Base-by-base conservation (phyloP, 2,329 filamentous ascomycete species). In the Ampelomyces quisqualis region DNA sequence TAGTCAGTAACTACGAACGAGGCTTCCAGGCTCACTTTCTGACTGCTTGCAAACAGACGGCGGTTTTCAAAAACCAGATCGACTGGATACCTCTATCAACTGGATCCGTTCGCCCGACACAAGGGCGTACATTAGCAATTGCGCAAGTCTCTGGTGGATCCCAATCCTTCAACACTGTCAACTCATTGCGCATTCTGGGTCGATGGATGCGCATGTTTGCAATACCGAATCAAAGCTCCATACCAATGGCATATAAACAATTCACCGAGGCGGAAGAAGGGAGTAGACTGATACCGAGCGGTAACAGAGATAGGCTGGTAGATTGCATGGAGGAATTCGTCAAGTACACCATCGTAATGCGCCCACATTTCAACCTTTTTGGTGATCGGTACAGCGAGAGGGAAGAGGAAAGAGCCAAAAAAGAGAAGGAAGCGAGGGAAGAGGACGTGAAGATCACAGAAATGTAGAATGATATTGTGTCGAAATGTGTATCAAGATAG, bases 251-350 rank as follows among this genome's bases (percentile, higher is more conserved):
- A 0, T 85, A 81, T 47, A 84, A 74, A 4, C 78, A 81, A 31
- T 84, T 84, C 34, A 79, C 77, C 0, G 68, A 67, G 20, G 62
- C 56, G 3, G 68, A 72, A n/a, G 65, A 7, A 3, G 73, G 76
- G 17, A 76, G 73, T 32, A 65, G 79, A 22, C 66, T 84, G 18
- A 71, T 78, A 57, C 70, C 77, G 0, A 78, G 80, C 55, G 69
- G 71, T 0, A 83, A 84, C 47, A 65, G 81, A 8, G 78, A 83
- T 40, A 69, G 81, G 2, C 53, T 84, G 10, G 80, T 84, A 1
- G 81, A 85, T 65, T 83, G 79, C 47, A 84, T 84, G 77, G 82
- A 86, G 66, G 83, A 86, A 61, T 77, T 86, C 63, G 81, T 86
- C 3, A 85, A 85, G 60, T 84, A 82, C 55, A 85, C 80, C 0